These are phyloP conservation scores for Fusarium sp. DNA, from an alignment of 2,329 filamentous ascomycete genomes.

Conservation along the genomic window DNA sequence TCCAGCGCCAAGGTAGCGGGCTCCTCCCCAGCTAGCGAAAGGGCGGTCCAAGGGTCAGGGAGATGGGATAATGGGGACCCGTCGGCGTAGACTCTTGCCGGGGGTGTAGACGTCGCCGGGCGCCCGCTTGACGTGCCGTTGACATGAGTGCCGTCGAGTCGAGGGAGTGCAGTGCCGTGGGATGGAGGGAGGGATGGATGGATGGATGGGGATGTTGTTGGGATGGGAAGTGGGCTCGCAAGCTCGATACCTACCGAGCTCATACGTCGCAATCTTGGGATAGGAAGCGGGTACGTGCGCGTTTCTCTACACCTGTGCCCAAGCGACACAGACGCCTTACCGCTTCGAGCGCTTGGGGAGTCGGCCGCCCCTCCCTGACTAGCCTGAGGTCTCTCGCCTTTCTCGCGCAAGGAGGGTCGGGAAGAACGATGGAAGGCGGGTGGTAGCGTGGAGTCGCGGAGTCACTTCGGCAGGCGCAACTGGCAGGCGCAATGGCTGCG, in stretches of 20 bases:
- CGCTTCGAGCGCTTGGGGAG: conserved; percentile 39
- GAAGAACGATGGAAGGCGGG: conserved; percentile 19
- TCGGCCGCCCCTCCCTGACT: conserved; percentile 3
- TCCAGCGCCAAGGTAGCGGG: conserved; percentile 40
- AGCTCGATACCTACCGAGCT: background rate
- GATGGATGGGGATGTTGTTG: conserved; percentile 6
- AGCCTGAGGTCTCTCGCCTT: background rate
- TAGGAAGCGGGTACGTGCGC: conserved; percentile 34
- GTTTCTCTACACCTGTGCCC: conserved; percentile 32
- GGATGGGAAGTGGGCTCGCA: background rate
- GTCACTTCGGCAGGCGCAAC: conserved; percentile 33
- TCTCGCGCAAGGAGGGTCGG: conserved; percentile 10
- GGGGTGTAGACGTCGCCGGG: conserved; percentile 17
- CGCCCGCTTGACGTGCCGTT: conserved; percentile 41
- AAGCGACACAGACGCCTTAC: conserved; percentile 41
- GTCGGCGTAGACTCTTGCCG: conserved; percentile 4
- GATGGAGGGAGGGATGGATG: background rate
- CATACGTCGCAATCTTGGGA: conserved; percentile 24
- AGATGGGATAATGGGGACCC: conserved; percentile 9
- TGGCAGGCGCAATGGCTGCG: conserved; percentile 29
- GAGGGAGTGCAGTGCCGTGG: conserved; percentile 31
- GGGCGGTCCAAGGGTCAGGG: conserved; percentile 34
- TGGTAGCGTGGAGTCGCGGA: conserved; percentile 24
- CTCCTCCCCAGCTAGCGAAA: conserved; percentile 20
- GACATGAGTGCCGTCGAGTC: conserved; percentile 39